A percentile compares a stretch with the other conserved stretches of the same genome.
phyloP scores from a whole-genome alignment of 495 filamentous ascomycete species.

The Corynascus novoguineensis region DNA sequence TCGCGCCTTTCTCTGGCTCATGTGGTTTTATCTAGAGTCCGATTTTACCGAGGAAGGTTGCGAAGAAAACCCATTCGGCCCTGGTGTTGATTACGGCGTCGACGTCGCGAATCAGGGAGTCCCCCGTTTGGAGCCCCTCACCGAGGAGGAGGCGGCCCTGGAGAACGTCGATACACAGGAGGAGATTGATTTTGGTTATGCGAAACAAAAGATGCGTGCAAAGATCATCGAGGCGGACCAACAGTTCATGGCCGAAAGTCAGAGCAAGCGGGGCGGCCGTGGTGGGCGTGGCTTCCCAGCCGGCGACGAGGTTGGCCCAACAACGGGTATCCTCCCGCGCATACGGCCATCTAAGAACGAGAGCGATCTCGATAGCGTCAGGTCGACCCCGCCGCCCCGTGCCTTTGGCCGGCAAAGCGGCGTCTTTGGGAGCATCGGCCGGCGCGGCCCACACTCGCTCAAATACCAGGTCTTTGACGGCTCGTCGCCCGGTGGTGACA shows the following conservation, averaged over 20 bases:
- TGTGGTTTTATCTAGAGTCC: conserved; percentile 99
- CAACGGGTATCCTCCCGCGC: conserved; percentile 45
- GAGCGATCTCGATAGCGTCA: conserved; percentile 53
- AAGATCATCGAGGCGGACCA: conserved; percentile 57
- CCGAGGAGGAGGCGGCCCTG: conserved; percentile 63
- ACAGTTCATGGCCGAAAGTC: conserved; percentile 44
- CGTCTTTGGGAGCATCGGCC: conserved; percentile 33
- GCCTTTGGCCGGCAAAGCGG: conserved; percentile 38
- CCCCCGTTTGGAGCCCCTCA: conserved; percentile 71
- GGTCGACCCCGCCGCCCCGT: conserved; percentile 53
- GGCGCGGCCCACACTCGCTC: conserved; percentile 43
- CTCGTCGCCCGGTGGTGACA: conserved; percentile 44
- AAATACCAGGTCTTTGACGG: conserved; percentile 48
- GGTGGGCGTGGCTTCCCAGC: conserved; percentile 27
- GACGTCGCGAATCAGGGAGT: conserved; percentile 70
- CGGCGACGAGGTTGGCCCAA: conserved; percentile 58
- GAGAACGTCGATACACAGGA: conserved; percentile 90
- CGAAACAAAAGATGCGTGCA: conserved; percentile 78
- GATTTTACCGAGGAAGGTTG: conserved; percentile 82
- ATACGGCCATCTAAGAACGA: conserved; percentile 53
- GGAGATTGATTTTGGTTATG: conserved; percentile 78
- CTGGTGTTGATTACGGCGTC: conserved; percentile 59
- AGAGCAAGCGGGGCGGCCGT: conserved; percentile 38
- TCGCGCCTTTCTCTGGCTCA: conserved; percentile 89
- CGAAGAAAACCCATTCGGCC: conserved; percentile 81